Evolutionary conservation across 1,139 yeast species (phyloP).

Genomic region (Arxiozyma slooffiae): DNA sequence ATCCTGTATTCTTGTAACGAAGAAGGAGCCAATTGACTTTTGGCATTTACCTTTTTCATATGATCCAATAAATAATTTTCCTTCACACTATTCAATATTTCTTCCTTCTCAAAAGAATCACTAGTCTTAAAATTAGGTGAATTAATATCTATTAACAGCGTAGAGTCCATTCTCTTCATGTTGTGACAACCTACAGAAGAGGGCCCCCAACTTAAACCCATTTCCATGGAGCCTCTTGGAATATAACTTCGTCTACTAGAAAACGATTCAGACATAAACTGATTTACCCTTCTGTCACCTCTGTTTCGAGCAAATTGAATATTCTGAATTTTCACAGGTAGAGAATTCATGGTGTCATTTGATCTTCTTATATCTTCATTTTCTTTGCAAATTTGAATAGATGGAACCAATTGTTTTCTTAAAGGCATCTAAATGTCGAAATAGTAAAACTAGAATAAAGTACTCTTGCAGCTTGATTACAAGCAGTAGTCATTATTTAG

Average conservation of each 20-base stretch:
- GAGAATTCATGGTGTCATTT: background rate
- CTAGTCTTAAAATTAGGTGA: conserved; percentile 29
- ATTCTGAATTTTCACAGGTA: background rate
- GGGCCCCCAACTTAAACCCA: background rate
- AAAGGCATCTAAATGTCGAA: background rate
- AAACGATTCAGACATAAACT: background rate
- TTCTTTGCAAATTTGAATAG: background rate
- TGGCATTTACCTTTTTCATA: conserved; percentile 2
- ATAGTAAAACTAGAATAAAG: background rate
- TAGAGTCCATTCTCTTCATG: conserved; percentile 12
- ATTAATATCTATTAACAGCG: conserved; percentile 24
- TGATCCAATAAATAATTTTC: conserved; percentile 20
- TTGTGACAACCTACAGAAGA: background rate
- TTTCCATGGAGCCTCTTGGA: conserved; percentile 2
- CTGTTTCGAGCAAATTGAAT: conserved; percentile 5
- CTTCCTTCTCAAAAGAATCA: conserved; percentile 19
- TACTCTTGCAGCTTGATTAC: background rate
- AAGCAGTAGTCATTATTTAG: background rate
- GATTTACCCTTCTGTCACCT: background rate
- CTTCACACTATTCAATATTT: conserved; percentile 22
- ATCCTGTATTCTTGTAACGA: background rate
- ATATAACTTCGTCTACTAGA: conserved; percentile 7
- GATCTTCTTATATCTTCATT: background rate
- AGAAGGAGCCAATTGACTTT: background rate
- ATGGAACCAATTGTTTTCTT: background rate